phyloP scores from a whole-genome alignment of 176 grass and related monocot species.

The Avena insularis region DNA sequence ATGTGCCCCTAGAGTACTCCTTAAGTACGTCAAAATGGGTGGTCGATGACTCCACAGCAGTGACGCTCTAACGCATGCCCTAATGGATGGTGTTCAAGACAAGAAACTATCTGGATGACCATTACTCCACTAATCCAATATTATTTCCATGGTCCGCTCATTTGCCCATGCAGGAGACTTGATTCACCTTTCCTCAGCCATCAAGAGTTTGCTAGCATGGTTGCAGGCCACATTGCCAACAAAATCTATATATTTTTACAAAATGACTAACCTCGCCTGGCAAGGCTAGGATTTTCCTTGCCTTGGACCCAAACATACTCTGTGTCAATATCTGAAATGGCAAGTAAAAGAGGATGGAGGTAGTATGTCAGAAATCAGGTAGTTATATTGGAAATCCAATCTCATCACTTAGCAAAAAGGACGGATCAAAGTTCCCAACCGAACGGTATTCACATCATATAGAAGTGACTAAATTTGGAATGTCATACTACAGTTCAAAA shows the following conservation, averaged over 20 bases:
- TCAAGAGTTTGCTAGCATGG: not conserved
- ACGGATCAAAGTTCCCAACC: not conserved
- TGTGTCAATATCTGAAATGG: slow-evolving; percentile 2
- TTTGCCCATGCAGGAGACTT: not conserved
- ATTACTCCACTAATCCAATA: not conserved
- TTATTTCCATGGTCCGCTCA: not conserved
- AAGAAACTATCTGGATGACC: slow-evolving; percentile 1
- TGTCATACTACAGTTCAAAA: not conserved
- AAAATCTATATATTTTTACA: slow-evolving; percentile 26
- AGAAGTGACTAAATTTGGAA: not conserved
- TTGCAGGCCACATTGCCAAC: slow-evolving; percentile 7
- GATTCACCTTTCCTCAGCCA: not conserved
- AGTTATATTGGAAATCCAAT: slow-evolving; percentile 6
- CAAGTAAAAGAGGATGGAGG: slow-evolving; percentile 20
- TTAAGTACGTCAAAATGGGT: not conserved
- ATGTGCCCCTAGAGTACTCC: slow-evolving; percentile 5
- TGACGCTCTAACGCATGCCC: not conserved
- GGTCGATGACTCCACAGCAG: not conserved
- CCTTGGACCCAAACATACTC: slow-evolving; percentile 23
- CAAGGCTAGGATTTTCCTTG: slow-evolving; percentile 17
- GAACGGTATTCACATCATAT: slow-evolving; percentile 7
- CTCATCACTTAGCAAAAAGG: slow-evolving; percentile 3
- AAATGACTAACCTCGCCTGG: not conserved
- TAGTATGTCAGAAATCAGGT: not conserved
- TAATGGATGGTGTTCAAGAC: slow-evolving; percentile 25